Base-by-base conservation (phyloP, 2,329 filamentous ascomycete species). In the Colletotrichum sp. region DNA sequence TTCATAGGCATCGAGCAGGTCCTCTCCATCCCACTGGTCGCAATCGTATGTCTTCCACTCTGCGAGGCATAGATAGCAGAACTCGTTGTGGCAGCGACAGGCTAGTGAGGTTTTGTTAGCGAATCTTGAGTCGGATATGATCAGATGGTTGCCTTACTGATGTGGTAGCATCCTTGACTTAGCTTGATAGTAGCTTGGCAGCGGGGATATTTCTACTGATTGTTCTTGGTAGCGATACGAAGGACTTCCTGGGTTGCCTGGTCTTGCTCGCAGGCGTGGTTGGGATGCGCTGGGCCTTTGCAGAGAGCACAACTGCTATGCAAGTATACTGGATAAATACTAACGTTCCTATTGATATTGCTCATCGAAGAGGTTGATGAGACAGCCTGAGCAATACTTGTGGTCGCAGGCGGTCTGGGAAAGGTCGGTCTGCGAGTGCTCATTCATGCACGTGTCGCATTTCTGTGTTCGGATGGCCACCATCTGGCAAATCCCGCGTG, bases 261-360 rank as follows among this genome's bases (percentile, higher is more conserved):
- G 1, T 43, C 38, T 3, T 43, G 38, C 38, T 43, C 38, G 1
- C 38, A 43, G 16, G 18, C 38, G 18, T 43, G 3, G 38, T n/a
- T 10, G 5, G 38, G 38, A 1, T 43, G 38, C 18, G 8, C 18
- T 43, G 18, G 18, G 18, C 38, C 38, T 43, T 43, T 43, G 18
- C 38, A n/a, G 18, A n/a, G 38, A 43, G 38, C 6, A 6, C 38
- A 43, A n/a, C 5, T 43, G 8, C 38, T 43, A 0, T 43, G 9
- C 5, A 2, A 43, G 38, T n/a, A 6, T n/a, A 43, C 8, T 43
- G 38, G 38, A 2, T 5, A 43, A 43, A 0, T 1, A 6, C 38
- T 5, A 5, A 43, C 38, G 38, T 43, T 5, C 18, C 38, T 5
- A 3, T n/a, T 6, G 9, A 43, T 43, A 0, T 10, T 18, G 38